Evolutionary conservation across 2,329 filamentous ascomycete species (phyloP).

Genomic region (Fusarium sp.): DNA sequence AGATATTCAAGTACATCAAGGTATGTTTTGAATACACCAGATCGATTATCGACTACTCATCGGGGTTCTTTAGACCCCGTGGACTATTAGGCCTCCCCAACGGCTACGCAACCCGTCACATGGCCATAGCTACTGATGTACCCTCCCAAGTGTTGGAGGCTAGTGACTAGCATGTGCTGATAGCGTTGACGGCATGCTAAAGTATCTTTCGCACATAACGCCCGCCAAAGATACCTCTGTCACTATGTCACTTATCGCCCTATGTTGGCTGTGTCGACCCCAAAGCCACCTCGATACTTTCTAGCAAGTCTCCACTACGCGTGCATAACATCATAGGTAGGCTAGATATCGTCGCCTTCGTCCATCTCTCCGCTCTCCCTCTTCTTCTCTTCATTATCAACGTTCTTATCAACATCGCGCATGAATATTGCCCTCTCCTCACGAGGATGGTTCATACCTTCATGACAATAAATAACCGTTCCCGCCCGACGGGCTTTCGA

Average conservation of each 20-base stretch:
- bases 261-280: background rate
- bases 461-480: slow-evolving; percentile 42
- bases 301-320: slow-evolving; percentile 42
- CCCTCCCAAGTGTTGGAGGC: background rate
- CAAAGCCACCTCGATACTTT: slow-evolving; percentile 21
- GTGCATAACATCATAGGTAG: slow-evolving; percentile 53
- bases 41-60: slow-evolving; percentile 6
- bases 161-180: background rate
- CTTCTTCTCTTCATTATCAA: slow-evolving; percentile 19
- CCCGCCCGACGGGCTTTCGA: slow-evolving; percentile 38
- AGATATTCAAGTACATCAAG: too few relatives aligned
- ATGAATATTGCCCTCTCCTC: slow-evolving; percentile 15
- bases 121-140: slow-evolving; percentile 11
- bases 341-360: slow-evolving; percentile 42
- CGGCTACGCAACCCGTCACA: slow-evolving; percentile 33
- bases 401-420: slow-evolving; percentile 3
- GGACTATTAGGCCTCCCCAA: slow-evolving; percentile 37
- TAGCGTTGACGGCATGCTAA: background rate
- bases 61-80: slow-evolving; percentile 17
- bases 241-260: background rate
- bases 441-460: slow-evolving; percentile 30
- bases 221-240: background rate
- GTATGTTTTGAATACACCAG: background rate
- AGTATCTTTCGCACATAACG: background rate
- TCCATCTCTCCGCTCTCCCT: slow-evolving; percentile 23